Evolutionary conservation across 495 filamentous ascomycete species (phyloP).

Genomic region (Annulohypoxylon stygium): DNA sequence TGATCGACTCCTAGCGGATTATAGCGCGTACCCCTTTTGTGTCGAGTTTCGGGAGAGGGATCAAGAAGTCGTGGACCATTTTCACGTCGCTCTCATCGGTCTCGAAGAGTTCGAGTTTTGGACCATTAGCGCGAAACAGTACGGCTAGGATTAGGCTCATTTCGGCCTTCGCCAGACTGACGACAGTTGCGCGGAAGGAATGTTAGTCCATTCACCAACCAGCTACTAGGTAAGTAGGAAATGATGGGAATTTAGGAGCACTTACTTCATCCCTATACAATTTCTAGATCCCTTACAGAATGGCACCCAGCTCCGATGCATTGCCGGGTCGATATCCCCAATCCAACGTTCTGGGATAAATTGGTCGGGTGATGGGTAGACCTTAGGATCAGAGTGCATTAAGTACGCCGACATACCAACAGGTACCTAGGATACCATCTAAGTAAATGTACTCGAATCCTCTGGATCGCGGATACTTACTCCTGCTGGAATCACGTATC

Average conservation of each 20-base stretch:
- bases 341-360: slow-evolving; percentile 66
- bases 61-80: background rate
- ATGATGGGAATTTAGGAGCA: slow-evolving; percentile 2
- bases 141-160: slow-evolving; percentile 25
- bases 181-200: slow-evolving; percentile 1
- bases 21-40: background rate
- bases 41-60: background rate
- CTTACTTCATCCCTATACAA: slow-evolving; percentile 62
- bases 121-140: slow-evolving; percentile 25
- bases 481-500: slow-evolving; percentile 50
- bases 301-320: slow-evolving; percentile 56
- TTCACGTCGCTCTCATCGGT: slow-evolving; percentile 4
- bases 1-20: no score
- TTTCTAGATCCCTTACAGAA: slow-evolving; percentile 60
- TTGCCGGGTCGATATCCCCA: slow-evolving; percentile 25
- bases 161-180: slow-evolving; percentile 31
- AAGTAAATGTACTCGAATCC: no score
- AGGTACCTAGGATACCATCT: slow-evolving; percentile 46
- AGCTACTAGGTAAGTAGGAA: background rate
- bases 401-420: slow-evolving; percentile 59
- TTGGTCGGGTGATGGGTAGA: slow-evolving; percentile 58
- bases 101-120: background rate
- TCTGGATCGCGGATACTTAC: no score
- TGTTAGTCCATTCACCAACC: background rate
- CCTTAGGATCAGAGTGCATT: slow-evolving; percentile 55